These are phyloP conservation scores for Gossypium anomalum DNA, from an alignment of 345 rosid genomes.

Conservation along the genomic window DNA sequence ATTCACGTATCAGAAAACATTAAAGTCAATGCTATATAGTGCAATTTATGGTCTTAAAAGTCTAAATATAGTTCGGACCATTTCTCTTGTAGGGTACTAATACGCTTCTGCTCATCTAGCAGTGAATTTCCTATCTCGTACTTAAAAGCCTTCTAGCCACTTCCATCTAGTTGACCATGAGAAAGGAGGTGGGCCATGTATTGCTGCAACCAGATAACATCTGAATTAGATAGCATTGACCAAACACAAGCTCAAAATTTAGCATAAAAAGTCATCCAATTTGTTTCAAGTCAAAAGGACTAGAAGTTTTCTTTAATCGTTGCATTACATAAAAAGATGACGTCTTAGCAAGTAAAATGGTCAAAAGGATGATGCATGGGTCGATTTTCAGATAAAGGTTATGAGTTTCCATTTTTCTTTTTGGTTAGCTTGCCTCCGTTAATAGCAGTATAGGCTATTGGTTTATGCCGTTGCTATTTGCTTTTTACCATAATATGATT, in stretches of 20 bases:
- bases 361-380: not conserved
- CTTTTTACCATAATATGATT: not conserved
- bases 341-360: not conserved
- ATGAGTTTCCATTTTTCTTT: not conserved
- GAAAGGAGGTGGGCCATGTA: conserved; percentile 89
- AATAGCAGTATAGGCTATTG: not conserved
- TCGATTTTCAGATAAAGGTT: not conserved
- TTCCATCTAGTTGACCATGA: conserved; percentile 76
- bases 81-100: no score
- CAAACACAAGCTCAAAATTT: not conserved
- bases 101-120: not conserved
- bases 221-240: conserved; percentile 1
- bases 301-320: not conserved
- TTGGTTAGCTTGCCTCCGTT: not conserved
- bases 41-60: not conserved
- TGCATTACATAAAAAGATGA: not conserved
- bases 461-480: not conserved
- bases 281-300: not conserved
- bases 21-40: not conserved
- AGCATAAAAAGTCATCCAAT: not conserved
- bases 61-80: not conserved
- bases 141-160: conserved; percentile 16
- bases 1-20: not conserved
- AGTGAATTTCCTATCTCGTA: no score
- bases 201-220: conserved; percentile 51